A percentile compares a stretch with the other conserved stretches of the same genome.
Conservation (phyloP, 208 protist species). For the Leishmania major region DNA sequence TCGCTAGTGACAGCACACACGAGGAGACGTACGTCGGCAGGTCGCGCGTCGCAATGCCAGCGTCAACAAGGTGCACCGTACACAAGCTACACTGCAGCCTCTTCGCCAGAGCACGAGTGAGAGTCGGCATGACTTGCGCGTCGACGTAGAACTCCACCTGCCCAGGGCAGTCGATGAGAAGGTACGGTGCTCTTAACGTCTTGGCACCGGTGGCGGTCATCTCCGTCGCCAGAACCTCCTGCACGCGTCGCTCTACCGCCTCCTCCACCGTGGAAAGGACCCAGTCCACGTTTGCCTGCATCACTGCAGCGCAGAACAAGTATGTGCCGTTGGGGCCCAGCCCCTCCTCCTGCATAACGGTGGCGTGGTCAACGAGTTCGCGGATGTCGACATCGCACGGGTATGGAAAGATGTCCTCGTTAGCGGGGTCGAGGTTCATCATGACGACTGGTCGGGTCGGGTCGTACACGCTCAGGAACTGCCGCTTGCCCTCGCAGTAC, state of each 20-base stretch:
- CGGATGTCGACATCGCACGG: slow-evolving; percentile 93
- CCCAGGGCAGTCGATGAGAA: slow-evolving; percentile 98
- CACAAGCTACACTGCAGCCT: slow-evolving; percentile 73
- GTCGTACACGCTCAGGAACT: slow-evolving; percentile 94
- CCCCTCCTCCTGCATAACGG: slow-evolving; percentile 92
- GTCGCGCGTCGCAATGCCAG: slow-evolving; percentile 93
- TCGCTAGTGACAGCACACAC: slow-evolving; percentile 94
- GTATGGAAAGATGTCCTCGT: slow-evolving; percentile 96
- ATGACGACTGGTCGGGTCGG: slow-evolving; percentile 82
- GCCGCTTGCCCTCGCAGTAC: slow-evolving; percentile 96
- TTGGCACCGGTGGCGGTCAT: background rate
- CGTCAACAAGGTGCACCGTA: slow-evolving; percentile 96
- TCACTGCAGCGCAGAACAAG: slow-evolving; percentile 97
- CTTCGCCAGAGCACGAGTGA: slow-evolving; percentile 82
- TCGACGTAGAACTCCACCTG: slow-evolving; percentile 99
- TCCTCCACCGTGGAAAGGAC: slow-evolving; percentile 60
- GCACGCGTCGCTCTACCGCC: slow-evolving; percentile 60
- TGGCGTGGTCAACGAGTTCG: slow-evolving; percentile 90
- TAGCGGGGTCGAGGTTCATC: slow-evolving; percentile 99
- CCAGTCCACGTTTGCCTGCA: slow-evolving; percentile 86
- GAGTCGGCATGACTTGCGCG: slow-evolving; percentile 83
- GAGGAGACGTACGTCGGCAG: slow-evolving; percentile 96
- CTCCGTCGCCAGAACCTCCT: slow-evolving; percentile 50
- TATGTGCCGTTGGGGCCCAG: slow-evolving; percentile 98
- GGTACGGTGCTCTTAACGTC: slow-evolving; percentile 67